phyloP scores from a whole-genome alignment of 352 stramenopile species.

The Pythium coloratum region DNA sequence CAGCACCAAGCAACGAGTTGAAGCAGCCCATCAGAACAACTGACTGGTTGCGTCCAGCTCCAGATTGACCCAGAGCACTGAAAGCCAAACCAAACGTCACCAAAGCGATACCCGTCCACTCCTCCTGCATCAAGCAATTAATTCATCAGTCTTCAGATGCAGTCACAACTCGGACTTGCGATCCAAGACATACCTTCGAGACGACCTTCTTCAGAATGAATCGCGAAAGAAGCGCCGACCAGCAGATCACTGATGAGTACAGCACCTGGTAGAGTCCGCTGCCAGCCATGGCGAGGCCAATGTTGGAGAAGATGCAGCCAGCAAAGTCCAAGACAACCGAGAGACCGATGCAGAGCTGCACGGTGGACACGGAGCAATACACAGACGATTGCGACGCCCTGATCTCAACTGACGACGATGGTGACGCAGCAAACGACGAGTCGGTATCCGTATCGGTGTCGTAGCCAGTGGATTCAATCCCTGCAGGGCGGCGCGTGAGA shows the following conservation, averaged over 20 bases:
- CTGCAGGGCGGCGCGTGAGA: conserved; percentile 46
- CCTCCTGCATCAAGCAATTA: conserved; percentile 32
- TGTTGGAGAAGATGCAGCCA: conserved; percentile 84
- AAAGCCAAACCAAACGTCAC: conserved; percentile 85
- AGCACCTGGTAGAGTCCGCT: conserved; percentile 83
- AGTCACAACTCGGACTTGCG: background rate
- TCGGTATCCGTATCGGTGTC: conserved; percentile 24
- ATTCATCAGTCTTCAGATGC: background rate
- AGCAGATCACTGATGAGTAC: conserved; percentile 88
- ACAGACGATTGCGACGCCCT: conserved; percentile 27
- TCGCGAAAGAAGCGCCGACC: conserved; percentile 79
- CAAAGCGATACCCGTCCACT: conserved; percentile 81
- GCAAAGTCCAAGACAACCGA: conserved; percentile 82
- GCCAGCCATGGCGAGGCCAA: conserved; percentile 78
- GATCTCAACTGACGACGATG: conserved; percentile 8
- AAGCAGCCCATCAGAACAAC: conserved; percentile 85
- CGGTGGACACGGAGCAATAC: conserved; percentile 45
- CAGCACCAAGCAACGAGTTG: conserved; percentile 77
- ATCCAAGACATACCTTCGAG: conserved; percentile 28
- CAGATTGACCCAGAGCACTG: conserved; percentile 71
- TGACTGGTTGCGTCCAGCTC: conserved; percentile 56
- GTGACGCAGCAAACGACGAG: background rate
- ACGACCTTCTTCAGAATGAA: conserved; percentile 77
- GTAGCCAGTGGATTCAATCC: conserved; percentile 16
- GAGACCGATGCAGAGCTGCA: conserved; percentile 65